Evolutionary conservation across 768 basidiomycete species (phyloP), one percentile per base, ranked within the genome.

Genomic region (Lactarius sp.): DNA sequence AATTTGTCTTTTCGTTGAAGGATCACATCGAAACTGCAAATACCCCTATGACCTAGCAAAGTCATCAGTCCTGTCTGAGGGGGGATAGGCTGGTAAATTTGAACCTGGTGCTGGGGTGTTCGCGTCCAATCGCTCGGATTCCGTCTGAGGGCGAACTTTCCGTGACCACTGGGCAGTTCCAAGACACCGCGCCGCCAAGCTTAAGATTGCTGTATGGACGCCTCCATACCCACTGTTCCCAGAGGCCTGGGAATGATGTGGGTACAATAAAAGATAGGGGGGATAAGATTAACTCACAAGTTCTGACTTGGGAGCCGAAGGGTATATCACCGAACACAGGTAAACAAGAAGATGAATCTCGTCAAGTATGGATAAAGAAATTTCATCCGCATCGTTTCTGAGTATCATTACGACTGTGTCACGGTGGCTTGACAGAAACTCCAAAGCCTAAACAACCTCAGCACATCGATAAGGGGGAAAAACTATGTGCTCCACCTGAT

Each of bases 351-450:
- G 79, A 60, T 91, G 84, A 16, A 89, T 81, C 73, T 96, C 92
- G 69, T 92, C 86, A 13, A 98, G 75, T 2, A 86, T 79, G 2
- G 86, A 78, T 14, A 89, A 70, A 1, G 86, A 83, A 16, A 86
- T 78, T 46, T 81, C 78, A 20, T 85, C 81, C 4, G 81, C 77
- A 50, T 89, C 85, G 60, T 88, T 90, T 71, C 92, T 88, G 0
- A 98, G 79, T 39, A 96, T 78, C 61, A 92, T 87, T 18, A 90
- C 79, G 61, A 96, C 80, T 0, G 94, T 92, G 56, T 94, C 88
- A 20, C 88, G 82, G 69, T 98, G 96, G 52, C 80, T 85, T 6
- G 85, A 82, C 44, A 98, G 71, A 76, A 98, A 94, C 56, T 90
- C 86, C 58, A 91, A 73, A 3, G 87, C 87, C 90, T 94, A 60